These are phyloP conservation scores for Microsporum canis DNA, from an alignment of 2,329 filamentous ascomycete genomes.

Conservation along the genomic window DNA sequence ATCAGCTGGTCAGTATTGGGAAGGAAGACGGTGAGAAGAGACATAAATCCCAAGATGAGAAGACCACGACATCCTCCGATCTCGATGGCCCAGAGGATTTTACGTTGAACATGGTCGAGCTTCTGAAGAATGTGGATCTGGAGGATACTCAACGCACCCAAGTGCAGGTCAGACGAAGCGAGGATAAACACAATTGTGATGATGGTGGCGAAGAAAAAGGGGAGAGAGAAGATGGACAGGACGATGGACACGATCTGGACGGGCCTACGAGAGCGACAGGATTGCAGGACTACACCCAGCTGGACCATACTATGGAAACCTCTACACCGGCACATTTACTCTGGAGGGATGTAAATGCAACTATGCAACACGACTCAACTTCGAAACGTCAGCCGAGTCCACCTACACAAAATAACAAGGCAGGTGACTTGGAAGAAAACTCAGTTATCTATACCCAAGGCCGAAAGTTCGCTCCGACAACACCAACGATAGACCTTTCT, in stretches of 20 bases:
- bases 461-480: not conserved
- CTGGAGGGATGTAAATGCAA: constrained; percentile 13
- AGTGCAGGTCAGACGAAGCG: constrained; percentile 3
- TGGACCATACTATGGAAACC: constrained; percentile 34
- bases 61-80: constrained; percentile 23
- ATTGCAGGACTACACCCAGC: constrained; percentile 31
- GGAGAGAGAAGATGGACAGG: constrained; percentile 8
- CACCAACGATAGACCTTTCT: not conserved
- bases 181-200: constrained; percentile 12
- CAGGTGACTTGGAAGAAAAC: not conserved
- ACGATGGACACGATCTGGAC: constrained; percentile 17
- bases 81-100: constrained; percentile 34
- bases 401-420: not conserved
- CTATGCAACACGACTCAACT: not conserved
- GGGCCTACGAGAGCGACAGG: constrained; percentile 22
- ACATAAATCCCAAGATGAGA: constrained; percentile 21
- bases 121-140: constrained; percentile 22
- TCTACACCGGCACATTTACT: constrained; percentile 34
- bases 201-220: constrained; percentile 1
- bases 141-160: not conserved
- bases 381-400: not conserved
- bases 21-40: constrained; percentile 11
- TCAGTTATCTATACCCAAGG: not conserved
- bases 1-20: constrained; percentile 17
- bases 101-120: constrained; percentile 32